phyloP scores from a whole-genome alignment of 192 early-diverging fungal genomes.

The Entomortierella chlamydospora region DNA sequence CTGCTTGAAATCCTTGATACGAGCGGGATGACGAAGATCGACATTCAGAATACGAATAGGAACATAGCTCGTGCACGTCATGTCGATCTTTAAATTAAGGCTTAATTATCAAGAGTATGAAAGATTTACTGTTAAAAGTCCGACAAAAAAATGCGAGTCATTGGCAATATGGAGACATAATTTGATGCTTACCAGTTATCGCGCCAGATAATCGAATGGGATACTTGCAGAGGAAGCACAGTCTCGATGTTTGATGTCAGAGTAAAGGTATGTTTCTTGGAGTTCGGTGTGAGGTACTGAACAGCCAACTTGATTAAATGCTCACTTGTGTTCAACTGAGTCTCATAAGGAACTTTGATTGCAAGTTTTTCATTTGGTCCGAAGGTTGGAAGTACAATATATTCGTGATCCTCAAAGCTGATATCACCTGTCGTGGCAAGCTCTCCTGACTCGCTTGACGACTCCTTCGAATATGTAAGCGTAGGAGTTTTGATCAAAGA shows the following conservation, averaged over 20 bases:
- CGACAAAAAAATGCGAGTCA: not conserved
- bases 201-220: slow-evolving; percentile 63
- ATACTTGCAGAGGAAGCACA: slow-evolving; percentile 62
- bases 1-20: slow-evolving; percentile 37
- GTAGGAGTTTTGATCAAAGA: slow-evolving; percentile 12
- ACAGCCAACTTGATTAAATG: slow-evolving; percentile 31
- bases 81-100: slow-evolving; percentile 59
- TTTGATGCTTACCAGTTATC: slow-evolving; percentile 61
- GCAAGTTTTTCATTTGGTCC: slow-evolving; percentile 40
- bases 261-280: slow-evolving; percentile 52
- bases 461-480: slow-evolving; percentile 30
- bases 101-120: slow-evolving; percentile 22
- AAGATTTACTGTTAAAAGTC: slow-evolving; percentile 2
- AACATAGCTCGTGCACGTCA: slow-evolving; percentile 60
- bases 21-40: slow-evolving; percentile 39
- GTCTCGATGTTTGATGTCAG: slow-evolving; percentile 65
- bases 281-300: slow-evolving; percentile 38
- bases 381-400: slow-evolving; percentile 31
- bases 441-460: not conserved
- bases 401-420: slow-evolving; percentile 20
- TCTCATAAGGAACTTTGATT: slow-evolving; percentile 40
- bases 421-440: slow-evolving; percentile 14
- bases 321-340: slow-evolving; percentile 10
- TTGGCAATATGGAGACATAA: not conserved
- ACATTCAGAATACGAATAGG: slow-evolving; percentile 64